Conservation (phyloP, 176 grass and related monocot species). For the Lolium rigidum region DNA sequence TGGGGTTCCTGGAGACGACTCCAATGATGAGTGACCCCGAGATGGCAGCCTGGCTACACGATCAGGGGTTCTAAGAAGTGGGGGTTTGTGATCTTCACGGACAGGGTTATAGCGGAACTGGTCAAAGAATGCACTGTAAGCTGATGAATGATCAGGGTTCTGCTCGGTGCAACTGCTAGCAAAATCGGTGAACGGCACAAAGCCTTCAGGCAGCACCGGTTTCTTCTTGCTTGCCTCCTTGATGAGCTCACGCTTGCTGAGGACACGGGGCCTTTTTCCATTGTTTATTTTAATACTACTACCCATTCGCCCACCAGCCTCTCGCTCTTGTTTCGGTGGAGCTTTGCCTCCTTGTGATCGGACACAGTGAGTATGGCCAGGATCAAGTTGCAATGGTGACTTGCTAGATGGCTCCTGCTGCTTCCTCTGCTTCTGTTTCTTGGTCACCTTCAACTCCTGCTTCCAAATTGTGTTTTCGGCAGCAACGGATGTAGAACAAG, state of each 20-base stretch:
- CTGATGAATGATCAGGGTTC: constrained; percentile 1
- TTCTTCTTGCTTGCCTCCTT: constrained; percentile 12
- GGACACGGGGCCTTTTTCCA: not conserved
- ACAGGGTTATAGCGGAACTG: constrained; percentile 42
- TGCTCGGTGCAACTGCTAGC: constrained; percentile 3
- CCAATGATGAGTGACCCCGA: not conserved
- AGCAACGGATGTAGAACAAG: not conserved
- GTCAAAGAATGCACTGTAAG: constrained; percentile 39
- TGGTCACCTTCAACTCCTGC: not conserved
- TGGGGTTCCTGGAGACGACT: not conserved
- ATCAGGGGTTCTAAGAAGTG: not conserved
- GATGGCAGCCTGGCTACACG: not conserved
- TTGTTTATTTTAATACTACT: not conserved
- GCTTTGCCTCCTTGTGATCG: not conserved
- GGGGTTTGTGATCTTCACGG: not conserved
- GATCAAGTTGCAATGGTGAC: not conserved
- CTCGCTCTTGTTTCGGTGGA: not conserved
- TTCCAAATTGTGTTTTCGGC: not conserved
- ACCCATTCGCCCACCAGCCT: not conserved
- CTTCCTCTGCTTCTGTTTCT: not conserved
- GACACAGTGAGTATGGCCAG: not conserved
- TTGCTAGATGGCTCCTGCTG: not conserved
- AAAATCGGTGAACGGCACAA: constrained; percentile 4
- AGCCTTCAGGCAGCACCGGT: not conserved
- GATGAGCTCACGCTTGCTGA: constrained; percentile 12